A percentile compares a stretch with the other conserved stretches of the same genome.
These are phyloP conservation scores for Gonapodya prolifera DNA, from an alignment of 192 early-diverging fungal species.

Conservation along the genomic window DNA sequence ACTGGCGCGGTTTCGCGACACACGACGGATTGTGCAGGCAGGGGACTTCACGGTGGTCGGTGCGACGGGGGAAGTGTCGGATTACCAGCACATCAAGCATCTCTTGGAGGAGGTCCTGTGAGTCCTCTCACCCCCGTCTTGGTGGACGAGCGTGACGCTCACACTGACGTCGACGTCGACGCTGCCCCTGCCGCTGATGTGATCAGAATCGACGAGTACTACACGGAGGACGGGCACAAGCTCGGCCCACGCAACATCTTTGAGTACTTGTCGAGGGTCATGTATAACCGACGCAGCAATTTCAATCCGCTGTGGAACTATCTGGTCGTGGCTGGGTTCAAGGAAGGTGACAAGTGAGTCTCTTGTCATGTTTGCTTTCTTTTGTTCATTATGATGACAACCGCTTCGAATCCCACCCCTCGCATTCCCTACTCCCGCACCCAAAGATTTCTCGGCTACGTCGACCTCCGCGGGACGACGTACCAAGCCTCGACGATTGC, in stretches of 20 bases:
- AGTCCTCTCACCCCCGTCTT: conserved; percentile 1
- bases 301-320: conserved; percentile 94
- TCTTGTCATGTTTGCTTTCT: not conserved
- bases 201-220: conserved; percentile 72
- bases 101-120: conserved; percentile 65
- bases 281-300: conserved; percentile 82
- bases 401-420: too few species aligned
- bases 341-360: conserved; percentile 55
- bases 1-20: conserved; percentile 79
- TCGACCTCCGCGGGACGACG: conserved; percentile 88
- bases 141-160: not conserved
- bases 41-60: conserved; percentile 81
- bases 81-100: conserved; percentile 85
- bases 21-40: conserved; percentile 65
- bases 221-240: conserved; percentile 77
- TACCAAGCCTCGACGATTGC: conserved; percentile 82
- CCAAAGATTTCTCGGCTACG: conserved; percentile 83
- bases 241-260: conserved; percentile 77
- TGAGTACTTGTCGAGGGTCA: conserved; percentile 77
- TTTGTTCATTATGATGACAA: too few species aligned
- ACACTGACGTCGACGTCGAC: too few species aligned
- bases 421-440: too few species aligned
- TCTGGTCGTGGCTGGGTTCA: conserved; percentile 75
- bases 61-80: conserved; percentile 83
- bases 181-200: not conserved